phyloP scores from a whole-genome alignment of 2,329 filamentous ascomycete genomes.

The Alternaria hordeiaustralica region DNA sequence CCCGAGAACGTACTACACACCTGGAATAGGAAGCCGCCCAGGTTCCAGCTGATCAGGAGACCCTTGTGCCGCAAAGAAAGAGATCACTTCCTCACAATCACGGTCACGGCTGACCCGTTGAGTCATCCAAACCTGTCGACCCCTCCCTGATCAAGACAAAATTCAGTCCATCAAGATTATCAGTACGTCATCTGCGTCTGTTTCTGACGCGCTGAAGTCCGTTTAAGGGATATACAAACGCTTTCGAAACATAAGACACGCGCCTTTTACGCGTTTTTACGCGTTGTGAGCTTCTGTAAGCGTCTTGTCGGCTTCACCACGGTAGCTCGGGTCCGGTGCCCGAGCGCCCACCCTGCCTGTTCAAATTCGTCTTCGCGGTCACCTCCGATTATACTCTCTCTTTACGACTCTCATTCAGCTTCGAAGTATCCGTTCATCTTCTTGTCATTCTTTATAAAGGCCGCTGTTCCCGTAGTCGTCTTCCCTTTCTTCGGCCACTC shows the following conservation, averaged over 20 bases:
- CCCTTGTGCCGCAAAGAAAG: background rate
- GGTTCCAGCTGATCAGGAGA: background rate
- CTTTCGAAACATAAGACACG: background rate
- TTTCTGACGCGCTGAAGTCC: background rate
- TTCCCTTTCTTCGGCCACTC: background rate
- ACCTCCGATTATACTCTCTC: background rate
- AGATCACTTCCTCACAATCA: background rate
- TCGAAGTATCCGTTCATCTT: background rate
- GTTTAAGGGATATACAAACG: background rate
- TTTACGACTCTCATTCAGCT: background rate
- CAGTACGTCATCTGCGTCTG: background rate
- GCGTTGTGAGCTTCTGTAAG: background rate
- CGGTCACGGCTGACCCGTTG: background rate
- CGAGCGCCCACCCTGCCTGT: background rate
- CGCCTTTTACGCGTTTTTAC: background rate
- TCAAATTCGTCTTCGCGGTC: background rate
- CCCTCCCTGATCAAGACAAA: background rate
- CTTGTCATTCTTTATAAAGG: background rate
- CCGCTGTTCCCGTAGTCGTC: background rate
- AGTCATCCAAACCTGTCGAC: background rate
- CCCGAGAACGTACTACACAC: background rate
- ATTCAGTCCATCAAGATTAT: background rate
- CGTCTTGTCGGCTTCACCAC: conserved; percentile 13
- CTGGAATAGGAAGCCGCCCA: background rate
- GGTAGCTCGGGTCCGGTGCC: conserved; percentile 3